Evolutionary conservation across 1,139 yeast genomes (phyloP), one percentile per base, ranked within the genome.

Genomic region (Kazachstania sp.): DNA sequence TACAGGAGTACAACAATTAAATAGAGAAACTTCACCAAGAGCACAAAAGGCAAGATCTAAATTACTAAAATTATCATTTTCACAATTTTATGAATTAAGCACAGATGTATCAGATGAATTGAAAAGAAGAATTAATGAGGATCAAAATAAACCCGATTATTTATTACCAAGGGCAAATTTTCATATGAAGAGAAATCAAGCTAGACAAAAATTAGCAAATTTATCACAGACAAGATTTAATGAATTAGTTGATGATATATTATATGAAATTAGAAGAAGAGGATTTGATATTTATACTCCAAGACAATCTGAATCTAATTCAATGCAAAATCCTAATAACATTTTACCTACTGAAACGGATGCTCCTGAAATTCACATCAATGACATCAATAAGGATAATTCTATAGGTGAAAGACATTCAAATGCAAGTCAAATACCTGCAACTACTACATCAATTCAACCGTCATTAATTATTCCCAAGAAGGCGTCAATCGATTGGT

Each of bases 101-200:
- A 55, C 58, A 7, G 58, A 55, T 45, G 56, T 55, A 1, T 46
- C 56, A 13, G 56, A 55, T 49, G 57, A 55, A 44, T 39, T 55
- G 37, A 49, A 50, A 19, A 51, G 57, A 45, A 51, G 58, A 45
- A 50, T 55, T 15, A 46, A 45, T 40, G 80, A 68, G 44, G 61
- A 65, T 7, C 64, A 77, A 48, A 73, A 77, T 39, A 78, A 77
- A 57, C 81, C 85, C 4, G 83, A 78, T 51, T 79, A 77, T 60
- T 70, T 86, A 50, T 72, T 81, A 44, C 90, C 95, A 4, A 77
- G 77, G 61, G 73, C 78, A n/a, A 70, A 75, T 3, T 87, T 87
- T 68, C 98, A 94, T 64, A 94, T 95, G 34, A 90, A 88, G 63
- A 76, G 98, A 60, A 94, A 94, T 65, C 95, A 88, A 66, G 98